Evolutionary conservation across 1,284 basidiomycete species (phyloP), one percentile per base, ranked within the genome.

Genomic region (Volvariella volvacea): DNA sequence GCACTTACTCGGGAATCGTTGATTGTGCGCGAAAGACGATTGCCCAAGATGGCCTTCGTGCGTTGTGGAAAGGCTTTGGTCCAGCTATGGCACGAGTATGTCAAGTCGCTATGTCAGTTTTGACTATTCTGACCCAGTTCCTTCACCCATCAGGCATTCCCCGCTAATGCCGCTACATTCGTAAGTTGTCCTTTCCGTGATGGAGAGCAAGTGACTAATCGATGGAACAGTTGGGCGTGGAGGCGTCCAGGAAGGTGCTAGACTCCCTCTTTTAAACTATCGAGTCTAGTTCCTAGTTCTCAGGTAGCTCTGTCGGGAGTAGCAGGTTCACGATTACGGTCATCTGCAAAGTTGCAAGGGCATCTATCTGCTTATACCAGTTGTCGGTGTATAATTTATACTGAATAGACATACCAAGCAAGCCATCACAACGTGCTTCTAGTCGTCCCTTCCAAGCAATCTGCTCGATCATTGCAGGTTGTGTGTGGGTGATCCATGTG

Each of bases 51-150:
- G 96, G 96, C 40, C 71, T 89, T 19, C 73, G 70, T 32, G 94
- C 95, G 4, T 72, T 99, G 22, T 99, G 94, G 89, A 97, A 89
- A 68, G 96, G 95, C 20, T 92, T 98, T 60, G 94, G 91, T 43
- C 96, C 96, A 19, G 95, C 95, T 15, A 98, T 98, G 92, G 86
- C 82, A 42, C 71, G 92, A 59, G 92, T 86, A 73, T 57, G 74
- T 74, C 15, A 3, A 42, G 25, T 39, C 43, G 37, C 9, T 31
- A 22, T 34, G 30, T 43, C 41, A 30, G 20, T 28, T 12, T 40
- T 30, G 19, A 17, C 7, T 4, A n/a, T 20, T 6, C n/a, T 16
- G 34, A 40, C 8, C 43, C 33, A 28, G 41, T 34, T 19, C 45
- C 45, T 16, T 48, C 30, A 19, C 22, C 36, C 46, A 17, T 1